Evolutionary conservation across 768 basidiomycete species (phyloP).

Genomic region (Lanmaoa pseudosensibilis): DNA sequence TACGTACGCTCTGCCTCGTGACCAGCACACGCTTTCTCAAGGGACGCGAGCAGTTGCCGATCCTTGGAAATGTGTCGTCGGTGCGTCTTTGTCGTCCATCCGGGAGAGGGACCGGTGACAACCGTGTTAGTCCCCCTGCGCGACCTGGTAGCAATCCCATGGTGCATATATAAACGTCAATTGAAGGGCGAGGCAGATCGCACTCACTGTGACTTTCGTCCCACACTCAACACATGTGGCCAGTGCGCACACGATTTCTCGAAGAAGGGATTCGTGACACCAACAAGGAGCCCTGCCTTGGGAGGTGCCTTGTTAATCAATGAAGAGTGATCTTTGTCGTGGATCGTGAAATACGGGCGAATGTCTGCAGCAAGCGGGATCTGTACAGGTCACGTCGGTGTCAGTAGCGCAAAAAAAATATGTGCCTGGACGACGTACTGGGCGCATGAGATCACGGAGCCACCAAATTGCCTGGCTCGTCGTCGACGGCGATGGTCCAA

Average conservation of each 20-base stretch:
- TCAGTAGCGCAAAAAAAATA: not conserved
- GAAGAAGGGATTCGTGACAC: constrained; percentile 89
- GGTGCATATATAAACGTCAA: not conserved
- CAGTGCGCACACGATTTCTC: constrained; percentile 78
- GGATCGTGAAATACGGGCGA: constrained; percentile 95
- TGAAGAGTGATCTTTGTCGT: constrained; percentile 77
- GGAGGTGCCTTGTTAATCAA: constrained; percentile 85
- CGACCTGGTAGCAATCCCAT: not conserved
- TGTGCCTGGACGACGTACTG: constrained; percentile 46
- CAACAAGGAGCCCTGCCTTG: constrained; percentile 70
- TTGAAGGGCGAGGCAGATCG: not conserved
- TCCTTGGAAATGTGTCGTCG: constrained; percentile 87
- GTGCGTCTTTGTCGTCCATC: constrained; percentile 79
- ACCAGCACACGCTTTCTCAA: constrained; percentile 61
- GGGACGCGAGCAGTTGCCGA: constrained; percentile 62
- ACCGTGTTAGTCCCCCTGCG: constrained; percentile 4
- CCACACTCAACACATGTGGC: constrained; percentile 80
- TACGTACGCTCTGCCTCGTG: constrained; percentile 53
- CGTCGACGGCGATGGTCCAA: constrained; percentile 72
- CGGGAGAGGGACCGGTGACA: constrained; percentile 55
- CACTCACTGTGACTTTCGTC: constrained; percentile 47
- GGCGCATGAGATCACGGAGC: constrained; percentile 83
- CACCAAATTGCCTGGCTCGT: constrained; percentile 92
- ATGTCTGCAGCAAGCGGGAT: constrained; percentile 83
- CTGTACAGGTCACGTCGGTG: constrained; percentile 37